Conservation (phyloP, 495 filamentous ascomycete genomes). For the Neurospora discreta region DNA sequence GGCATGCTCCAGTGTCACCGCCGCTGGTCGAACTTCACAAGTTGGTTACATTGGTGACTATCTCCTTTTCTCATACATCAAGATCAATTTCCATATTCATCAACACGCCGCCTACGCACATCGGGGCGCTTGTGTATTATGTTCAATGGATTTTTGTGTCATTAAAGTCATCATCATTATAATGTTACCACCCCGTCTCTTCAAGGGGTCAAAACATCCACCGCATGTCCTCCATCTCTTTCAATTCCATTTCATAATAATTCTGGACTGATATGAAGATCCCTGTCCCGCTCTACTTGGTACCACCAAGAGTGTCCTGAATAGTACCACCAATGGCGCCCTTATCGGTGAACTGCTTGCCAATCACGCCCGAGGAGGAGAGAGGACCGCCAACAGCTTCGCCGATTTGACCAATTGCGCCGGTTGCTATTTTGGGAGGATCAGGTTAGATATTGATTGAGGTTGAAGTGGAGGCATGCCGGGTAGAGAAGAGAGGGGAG, state of each 20-base stretch:
- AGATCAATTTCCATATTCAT: no score
- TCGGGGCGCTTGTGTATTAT: no score
- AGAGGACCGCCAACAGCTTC: slow-evolving; percentile 45
- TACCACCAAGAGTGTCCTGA: slow-evolving; percentile 23
- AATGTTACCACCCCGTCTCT: background rate
- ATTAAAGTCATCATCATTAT: background rate
- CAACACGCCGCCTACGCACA: no score
- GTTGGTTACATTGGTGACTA: no score
- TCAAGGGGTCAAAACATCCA: background rate
- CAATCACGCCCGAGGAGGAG: slow-evolving; percentile 34
- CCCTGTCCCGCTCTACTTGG: slow-evolving; percentile 2
- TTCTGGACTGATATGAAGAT: no score
- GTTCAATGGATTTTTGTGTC: background rate
- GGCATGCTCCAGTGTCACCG: background rate
- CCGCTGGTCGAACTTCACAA: no score
- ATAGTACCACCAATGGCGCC: slow-evolving; percentile 36
- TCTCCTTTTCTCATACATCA: no score
- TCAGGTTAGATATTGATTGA: no score
- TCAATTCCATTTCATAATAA: background rate
- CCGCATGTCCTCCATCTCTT: background rate
- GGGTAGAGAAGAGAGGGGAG: background rate
- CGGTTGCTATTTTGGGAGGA: slow-evolving; percentile 23
- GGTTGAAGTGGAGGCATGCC: no score
- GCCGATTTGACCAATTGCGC: slow-evolving; percentile 38
- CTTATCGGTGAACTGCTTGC: slow-evolving; percentile 38